These are phyloP conservation scores for Plectosphaerella sp. DNA, from an alignment of 2,329 filamentous ascomycete species.

Conservation along the genomic window DNA sequence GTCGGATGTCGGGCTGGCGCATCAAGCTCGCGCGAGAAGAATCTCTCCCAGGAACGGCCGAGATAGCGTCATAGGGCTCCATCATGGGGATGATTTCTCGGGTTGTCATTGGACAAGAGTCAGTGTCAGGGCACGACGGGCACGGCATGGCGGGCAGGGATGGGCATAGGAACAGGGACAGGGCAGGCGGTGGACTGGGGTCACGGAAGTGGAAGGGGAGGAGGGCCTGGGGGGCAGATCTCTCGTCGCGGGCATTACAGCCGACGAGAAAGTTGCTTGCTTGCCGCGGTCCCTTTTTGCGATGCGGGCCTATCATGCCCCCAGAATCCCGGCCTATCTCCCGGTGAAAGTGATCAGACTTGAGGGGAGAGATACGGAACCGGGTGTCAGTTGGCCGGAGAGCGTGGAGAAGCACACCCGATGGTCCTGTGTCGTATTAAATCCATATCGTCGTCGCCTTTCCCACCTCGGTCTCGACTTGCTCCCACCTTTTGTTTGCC, in stretches of 20 bases:
- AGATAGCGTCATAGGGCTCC: conserved; percentile 2
- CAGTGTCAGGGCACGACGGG: background rate
- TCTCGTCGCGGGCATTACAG: background rate
- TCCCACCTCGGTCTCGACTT: background rate
- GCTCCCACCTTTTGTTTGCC: too few relatives aligned
- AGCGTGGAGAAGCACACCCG: background rate
- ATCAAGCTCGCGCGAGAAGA: background rate
- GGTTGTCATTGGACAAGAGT: background rate
- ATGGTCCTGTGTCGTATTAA: background rate
- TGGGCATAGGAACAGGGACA: too few relatives aligned
- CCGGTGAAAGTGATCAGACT: background rate
- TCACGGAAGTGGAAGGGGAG: background rate
- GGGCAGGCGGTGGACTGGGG: too few relatives aligned
- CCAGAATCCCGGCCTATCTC: background rate
- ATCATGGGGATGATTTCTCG: background rate
- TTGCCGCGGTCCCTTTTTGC: background rate
- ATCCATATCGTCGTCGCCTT: background rate
- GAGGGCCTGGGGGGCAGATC: background rate
- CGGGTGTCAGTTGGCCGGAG: too few relatives aligned
- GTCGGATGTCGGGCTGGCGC: background rate
- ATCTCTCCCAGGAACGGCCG: background rate
- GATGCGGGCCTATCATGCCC: conserved; percentile 2
- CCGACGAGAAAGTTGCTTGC: background rate
- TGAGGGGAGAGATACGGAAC: too few relatives aligned
- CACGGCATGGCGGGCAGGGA: too few relatives aligned